Conservation (phyloP, 2,329 filamentous ascomycete species). For the Exophiala mesophila region DNA sequence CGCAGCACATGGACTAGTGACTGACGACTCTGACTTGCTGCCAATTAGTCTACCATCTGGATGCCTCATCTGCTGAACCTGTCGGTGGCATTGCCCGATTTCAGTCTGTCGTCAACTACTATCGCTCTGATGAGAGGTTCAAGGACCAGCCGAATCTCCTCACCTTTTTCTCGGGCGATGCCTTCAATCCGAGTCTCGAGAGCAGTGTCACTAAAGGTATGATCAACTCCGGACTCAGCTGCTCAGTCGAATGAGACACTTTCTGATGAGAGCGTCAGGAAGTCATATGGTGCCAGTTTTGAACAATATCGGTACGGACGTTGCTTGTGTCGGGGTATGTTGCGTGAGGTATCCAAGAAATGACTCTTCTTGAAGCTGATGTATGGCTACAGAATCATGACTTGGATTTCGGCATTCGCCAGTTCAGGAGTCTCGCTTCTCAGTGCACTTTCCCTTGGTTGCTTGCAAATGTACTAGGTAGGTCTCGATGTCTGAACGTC, state of each 20-base stretch:
- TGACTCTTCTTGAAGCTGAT: conserved; percentile 1
- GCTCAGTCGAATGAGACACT: conserved; percentile 1
- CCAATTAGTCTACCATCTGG: conserved; percentile 73
- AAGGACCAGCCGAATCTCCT: conserved; percentile 60
- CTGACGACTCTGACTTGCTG: too few species aligned
- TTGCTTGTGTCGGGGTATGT: conserved; percentile 71
- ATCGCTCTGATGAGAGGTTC: conserved; percentile 59
- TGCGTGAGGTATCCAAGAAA: background rate
- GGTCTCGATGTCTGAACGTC: background rate
- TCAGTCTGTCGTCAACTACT: conserved; percentile 71
- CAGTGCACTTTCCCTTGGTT: conserved; percentile 87
- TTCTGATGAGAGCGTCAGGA: conserved; percentile 12
- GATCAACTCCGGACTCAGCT: background rate
- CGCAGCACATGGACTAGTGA: too few species aligned
- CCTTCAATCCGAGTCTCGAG: conserved; percentile 86
- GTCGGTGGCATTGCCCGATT: conserved; percentile 78
- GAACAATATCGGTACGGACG: conserved; percentile 71
- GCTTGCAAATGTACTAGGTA: conserved; percentile 66
- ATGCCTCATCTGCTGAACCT: conserved; percentile 48
- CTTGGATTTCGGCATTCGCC: conserved; percentile 81
- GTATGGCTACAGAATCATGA: conserved; percentile 66
- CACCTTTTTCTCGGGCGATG: conserved; percentile 86
- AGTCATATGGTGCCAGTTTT: conserved; percentile 83
- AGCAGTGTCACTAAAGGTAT: conserved; percentile 80
- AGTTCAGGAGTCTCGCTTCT: conserved; percentile 66